Conservation (phyloP, 176 grass and related monocot species). For the Carex littledalei region DNA sequence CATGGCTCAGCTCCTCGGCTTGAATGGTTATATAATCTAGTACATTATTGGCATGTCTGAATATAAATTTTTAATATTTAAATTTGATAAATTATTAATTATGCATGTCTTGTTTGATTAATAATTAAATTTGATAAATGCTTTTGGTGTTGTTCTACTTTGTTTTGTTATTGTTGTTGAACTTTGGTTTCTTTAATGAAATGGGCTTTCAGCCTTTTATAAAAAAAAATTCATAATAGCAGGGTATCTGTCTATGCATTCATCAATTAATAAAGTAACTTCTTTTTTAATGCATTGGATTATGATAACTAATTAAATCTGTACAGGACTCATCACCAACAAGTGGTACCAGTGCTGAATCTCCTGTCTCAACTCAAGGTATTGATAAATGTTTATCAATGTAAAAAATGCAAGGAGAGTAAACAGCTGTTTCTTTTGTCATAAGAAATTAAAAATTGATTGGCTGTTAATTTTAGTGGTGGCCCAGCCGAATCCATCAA, state of each 20-base stretch:
- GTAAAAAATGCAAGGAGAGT: background rate
- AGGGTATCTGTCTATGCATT: background rate
- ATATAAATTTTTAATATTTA: too few relatives aligned
- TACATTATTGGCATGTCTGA: too few relatives aligned
- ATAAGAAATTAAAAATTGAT: background rate
- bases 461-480: constrained; percentile 46
- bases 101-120: too few relatives aligned
- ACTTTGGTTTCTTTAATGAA: too few relatives aligned
- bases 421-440: background rate
- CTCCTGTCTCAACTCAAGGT: constrained; percentile 41
- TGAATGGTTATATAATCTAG: too few relatives aligned
- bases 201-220: too few relatives aligned
- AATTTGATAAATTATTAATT: too few relatives aligned
- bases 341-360: constrained; percentile 33
- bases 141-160: too few relatives aligned
- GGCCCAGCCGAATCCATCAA: constrained; percentile 35
- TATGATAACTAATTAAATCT: constrained; percentile 19
- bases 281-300: background rate
- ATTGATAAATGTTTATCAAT: background rate
- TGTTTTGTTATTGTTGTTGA: too few relatives aligned
- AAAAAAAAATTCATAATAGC: too few relatives aligned
- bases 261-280: background rate
- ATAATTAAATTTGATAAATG: too few relatives aligned
- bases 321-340: constrained; percentile 52
- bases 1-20: too few relatives aligned